Evolutionary conservation across 352 stramenopile genomes (phyloP), one percentile per base, ranked within the genome.

Genomic region (Elongisporangium anandrum): DNA sequence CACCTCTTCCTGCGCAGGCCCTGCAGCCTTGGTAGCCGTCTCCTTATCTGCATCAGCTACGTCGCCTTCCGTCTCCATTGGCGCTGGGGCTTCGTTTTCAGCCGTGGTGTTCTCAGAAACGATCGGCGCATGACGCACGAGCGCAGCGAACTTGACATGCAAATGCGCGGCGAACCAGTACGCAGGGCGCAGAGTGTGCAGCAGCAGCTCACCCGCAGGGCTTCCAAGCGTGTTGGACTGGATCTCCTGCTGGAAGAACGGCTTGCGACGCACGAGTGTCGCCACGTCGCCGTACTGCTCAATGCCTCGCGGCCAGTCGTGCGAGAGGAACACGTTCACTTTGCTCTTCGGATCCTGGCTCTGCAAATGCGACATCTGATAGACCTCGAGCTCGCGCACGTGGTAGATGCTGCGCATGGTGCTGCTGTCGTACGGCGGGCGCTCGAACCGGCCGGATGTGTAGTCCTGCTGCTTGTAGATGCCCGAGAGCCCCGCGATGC

Each of bases 261-360:
- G 87, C 59, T 99, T 99, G 38, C 79, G 81, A 8, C 85, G 81
- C 16, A 99, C 62, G n/a, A 99, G 69, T 48, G 74, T 70, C 6
- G 75, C 57, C 17, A 88, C 59, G 69, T 99, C 87, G 10, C 98
- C 97, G 67, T 98, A 88, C 63, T 98, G 86, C 24, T 95, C 95
- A 57, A 99, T 98, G 5, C 95, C 94, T n/a, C 86, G 79, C 7
- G 98, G 98, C 98, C 98, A 99, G 77, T 99, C 98, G 72, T 99
- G 97, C 52, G 92, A 98, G 15, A 99, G 59, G 51, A 99, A 96
- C 15, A 98, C 87, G 53, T 97, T 88, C 12, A 99, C 38, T 7
- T 65, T 53, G 41, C 54, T 75, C 56, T 67, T 72, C 29, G 21
- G 22, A 54, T 85, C 71, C 5, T 71, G 63, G 59, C 72, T 65